Evolutionary conservation across 306 rosid genomes (phyloP), one percentile per base, ranked within the genome.

Genomic region (Cucurbita maxima): DNA sequence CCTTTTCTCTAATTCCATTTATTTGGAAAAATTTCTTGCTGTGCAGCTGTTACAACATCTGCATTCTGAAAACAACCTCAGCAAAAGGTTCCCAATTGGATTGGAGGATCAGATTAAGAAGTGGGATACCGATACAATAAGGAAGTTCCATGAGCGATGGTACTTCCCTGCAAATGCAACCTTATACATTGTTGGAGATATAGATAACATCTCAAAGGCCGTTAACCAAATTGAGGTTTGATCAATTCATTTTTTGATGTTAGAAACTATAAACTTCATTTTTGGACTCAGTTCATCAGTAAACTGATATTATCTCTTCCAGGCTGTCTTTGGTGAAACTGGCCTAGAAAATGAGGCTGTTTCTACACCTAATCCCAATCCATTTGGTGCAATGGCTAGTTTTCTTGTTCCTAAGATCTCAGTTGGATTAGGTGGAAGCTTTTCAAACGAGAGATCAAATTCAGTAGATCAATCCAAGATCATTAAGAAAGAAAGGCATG

Each of bases 161-260:
- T 94, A 94, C 83, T 91, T 89, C 86, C 99, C 99, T 80, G 99
- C 96, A 83, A 94, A 94, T 84, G 95, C 99, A 74, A 94, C 97
- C 75, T 83, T 94, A 72, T 94, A 91, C 87, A 84, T 94, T 78
- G 99, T 94, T 77, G 99, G 99, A 82, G 99, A 94, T 82, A 81
- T 94, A 79, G 91, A 85, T 75, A 82, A 88, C 86, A 86, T 94
- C 85, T 71, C 89, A 67, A 88, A 91, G 85, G 91, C 92, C 75
- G 84, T 89, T 66, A 36, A 76, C 81, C 96, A 94, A 77, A 89
- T 94, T 78, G 96, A 94, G 83, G 99, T 94, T 84, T 44, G 94
- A 58, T 64, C 71, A 58, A 59, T 82, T 58, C 55, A 73, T 14
- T 60, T 72, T 47, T 70, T 71, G n/a, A 76, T 58, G 62, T 61